These are phyloP conservation scores for Aspergillus wentii DNA, from an alignment of 495 filamentous ascomycete genomes.

Conservation along the genomic window DNA sequence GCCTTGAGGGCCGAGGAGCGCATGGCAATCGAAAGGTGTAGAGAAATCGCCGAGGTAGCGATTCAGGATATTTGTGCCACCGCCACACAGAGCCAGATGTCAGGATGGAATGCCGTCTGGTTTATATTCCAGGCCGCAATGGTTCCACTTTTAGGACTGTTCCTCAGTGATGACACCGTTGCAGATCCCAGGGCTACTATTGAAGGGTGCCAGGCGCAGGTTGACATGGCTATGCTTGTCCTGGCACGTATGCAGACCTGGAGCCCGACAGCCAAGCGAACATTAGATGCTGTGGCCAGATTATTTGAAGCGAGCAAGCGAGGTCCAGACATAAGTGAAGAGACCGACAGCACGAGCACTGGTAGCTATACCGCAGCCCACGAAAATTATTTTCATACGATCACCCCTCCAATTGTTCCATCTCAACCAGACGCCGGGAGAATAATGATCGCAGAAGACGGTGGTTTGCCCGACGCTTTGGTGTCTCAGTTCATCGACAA, in stretches of 20 bases:
- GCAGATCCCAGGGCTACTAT: constrained; percentile 51
- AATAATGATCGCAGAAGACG: constrained; percentile 15
- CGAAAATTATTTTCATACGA: constrained; percentile 11
- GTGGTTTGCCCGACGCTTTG: constrained; percentile 22
- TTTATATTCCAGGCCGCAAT: constrained; percentile 75
- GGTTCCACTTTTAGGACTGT: constrained; percentile 70
- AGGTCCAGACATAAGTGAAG: constrained; percentile 12
- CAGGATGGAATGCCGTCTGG: constrained; percentile 80
- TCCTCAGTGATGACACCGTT: constrained; percentile 56
- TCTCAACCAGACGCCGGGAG: constrained; percentile 18
- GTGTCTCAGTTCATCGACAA: constrained; percentile 28
- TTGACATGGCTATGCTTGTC: constrained; percentile 62
- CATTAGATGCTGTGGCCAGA: constrained; percentile 60
- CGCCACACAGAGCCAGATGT: constrained; percentile 68
- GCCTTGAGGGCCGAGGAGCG: constrained; percentile 59
- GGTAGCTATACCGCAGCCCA: constrained; percentile 16
- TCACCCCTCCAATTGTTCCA: constrained; percentile 2
- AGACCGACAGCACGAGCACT: constrained; percentile 7
- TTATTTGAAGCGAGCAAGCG: constrained; percentile 61
- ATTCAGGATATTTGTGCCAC: constrained; percentile 67
- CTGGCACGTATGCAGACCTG: constrained; percentile 66
- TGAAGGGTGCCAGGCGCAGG: constrained; percentile 44
- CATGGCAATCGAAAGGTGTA: constrained; percentile 62
- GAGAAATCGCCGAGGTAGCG: constrained; percentile 61
- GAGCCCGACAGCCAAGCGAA: constrained; percentile 66